These are phyloP conservation scores for Phyllosticta ampelicida DNA, from an alignment of 2,329 filamentous ascomycete species.

Conservation along the genomic window DNA sequence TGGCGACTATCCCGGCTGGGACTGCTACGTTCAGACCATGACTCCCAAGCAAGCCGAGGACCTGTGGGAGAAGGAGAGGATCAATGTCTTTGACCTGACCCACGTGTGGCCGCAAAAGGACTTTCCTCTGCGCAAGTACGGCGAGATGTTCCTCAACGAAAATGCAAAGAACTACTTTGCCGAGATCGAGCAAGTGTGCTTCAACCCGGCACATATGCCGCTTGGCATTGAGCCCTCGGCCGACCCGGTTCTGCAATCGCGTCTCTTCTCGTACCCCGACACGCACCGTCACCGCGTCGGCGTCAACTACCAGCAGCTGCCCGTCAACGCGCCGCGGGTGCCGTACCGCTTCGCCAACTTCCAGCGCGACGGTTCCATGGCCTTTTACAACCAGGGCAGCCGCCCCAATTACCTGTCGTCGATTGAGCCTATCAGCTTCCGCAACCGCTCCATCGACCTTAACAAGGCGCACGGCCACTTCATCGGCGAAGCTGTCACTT, in stretches of 20 bases:
- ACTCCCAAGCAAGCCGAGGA: constrained; percentile 42
- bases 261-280: constrained; percentile 61
- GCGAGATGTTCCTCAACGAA: constrained; percentile 43
- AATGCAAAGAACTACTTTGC: constrained; percentile 51
- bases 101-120: constrained; percentile 44
- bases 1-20: constrained; percentile 43
- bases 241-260: constrained; percentile 58
- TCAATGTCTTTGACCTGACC: constrained; percentile 45
- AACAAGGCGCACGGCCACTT: constrained; percentile 43
- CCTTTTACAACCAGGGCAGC: constrained; percentile 53
- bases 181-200: constrained; percentile 60
- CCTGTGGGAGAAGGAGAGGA: constrained; percentile 41
- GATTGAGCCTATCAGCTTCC: constrained; percentile 42
- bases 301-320: constrained; percentile 49
- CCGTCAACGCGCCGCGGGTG: constrained; percentile 42
- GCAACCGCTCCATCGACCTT: constrained; percentile 35
- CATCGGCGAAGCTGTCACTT: constrained; percentile 37
- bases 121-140: constrained; percentile 43
- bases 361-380: constrained; percentile 64
- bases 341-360: constrained; percentile 52
- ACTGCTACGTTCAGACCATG: constrained; percentile 42
- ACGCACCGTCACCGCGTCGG: constrained; percentile 49
- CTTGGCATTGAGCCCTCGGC: constrained; percentile 59
- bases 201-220: constrained; percentile 56
- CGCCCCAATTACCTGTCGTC: constrained; percentile 47